Percentiles rank a stretch among this genome's conserved stretches.
phyloP scores from a whole-genome alignment of 1,139 yeast species.

The Yamadazyma trypodendri region DNA sequence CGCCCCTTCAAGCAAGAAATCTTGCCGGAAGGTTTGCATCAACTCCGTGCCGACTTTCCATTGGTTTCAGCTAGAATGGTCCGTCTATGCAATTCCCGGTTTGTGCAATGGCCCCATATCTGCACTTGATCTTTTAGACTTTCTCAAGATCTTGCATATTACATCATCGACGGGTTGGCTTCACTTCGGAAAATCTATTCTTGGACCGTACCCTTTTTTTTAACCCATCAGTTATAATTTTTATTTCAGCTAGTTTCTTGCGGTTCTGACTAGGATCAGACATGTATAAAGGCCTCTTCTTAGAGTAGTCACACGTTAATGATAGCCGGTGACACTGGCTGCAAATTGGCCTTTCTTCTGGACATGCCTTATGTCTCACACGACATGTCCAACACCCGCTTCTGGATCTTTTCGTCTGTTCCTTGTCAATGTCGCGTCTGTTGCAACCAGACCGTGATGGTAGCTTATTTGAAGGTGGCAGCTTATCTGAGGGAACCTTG shows the following conservation, averaged over 20 bases:
- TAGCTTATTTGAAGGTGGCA: too few species aligned
- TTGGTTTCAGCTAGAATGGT: too few species aligned
- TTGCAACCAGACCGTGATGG: too few species aligned
- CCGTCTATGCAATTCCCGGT: too few species aligned
- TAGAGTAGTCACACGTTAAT: conserved; percentile 44
- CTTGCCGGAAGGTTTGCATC: too few species aligned
- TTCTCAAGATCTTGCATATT: too few species aligned
- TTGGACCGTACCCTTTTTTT: not conserved
- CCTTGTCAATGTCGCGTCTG: not conserved
- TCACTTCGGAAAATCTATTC: not conserved
- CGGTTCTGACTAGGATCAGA: conserved; percentile 34
- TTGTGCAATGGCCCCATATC: too few species aligned
- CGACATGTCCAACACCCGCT: conserved; percentile 73
- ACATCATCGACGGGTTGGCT: too few species aligned
- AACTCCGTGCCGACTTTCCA: too few species aligned
- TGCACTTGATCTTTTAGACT: too few species aligned
- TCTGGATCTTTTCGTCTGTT: conserved; percentile 18
- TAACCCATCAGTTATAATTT: conserved; percentile 13
- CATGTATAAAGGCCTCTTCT: conserved; percentile 57
- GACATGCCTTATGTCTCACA: conserved; percentile 62
- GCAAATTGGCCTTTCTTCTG: conserved; percentile 60
- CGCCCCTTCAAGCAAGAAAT: too few species aligned
- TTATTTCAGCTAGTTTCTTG: conserved; percentile 50
- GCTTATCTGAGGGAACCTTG: too few species aligned
- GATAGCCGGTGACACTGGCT: conserved; percentile 52